These are phyloP conservation scores for Coleophoma crateriformis DNA, from an alignment of 2,329 filamentous ascomycete genomes.

Conservation along the genomic window DNA sequence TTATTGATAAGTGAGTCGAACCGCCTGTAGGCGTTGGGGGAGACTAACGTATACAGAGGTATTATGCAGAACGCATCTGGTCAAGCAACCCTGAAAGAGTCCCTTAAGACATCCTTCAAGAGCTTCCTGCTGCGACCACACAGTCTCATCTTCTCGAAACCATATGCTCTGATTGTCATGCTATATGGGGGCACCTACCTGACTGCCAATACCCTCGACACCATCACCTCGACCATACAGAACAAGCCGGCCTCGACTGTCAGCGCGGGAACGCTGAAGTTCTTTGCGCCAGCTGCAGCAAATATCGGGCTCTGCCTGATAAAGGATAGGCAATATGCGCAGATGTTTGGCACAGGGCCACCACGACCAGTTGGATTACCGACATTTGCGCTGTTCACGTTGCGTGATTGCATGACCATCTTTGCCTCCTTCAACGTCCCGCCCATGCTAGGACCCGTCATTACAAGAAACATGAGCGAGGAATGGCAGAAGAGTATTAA, in stretches of 20 bases:
- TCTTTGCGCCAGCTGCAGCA: slow-evolving; percentile 70
- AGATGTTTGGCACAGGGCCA: slow-evolving; percentile 66
- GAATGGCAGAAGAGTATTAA: slow-evolving; percentile 44
- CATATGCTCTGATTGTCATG: slow-evolving; percentile 64
- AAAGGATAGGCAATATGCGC: slow-evolving; percentile 83
- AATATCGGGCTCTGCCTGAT: slow-evolving; percentile 85
- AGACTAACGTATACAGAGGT: slow-evolving; percentile 38
- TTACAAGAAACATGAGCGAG: slow-evolving; percentile 50
- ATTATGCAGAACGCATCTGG: slow-evolving; percentile 82
- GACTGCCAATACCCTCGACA: slow-evolving; percentile 84
- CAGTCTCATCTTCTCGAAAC: slow-evolving; percentile 54
- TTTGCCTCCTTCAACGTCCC: slow-evolving; percentile 92
- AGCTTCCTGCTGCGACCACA: slow-evolving; percentile 56
- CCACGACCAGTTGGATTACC: slow-evolving; percentile 58
- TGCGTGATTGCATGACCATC: slow-evolving; percentile 82
- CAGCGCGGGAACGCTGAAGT: slow-evolving; percentile 74
- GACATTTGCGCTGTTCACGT: slow-evolving; percentile 73
- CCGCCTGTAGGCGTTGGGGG: background rate
- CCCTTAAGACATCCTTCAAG: slow-evolving; percentile 51
- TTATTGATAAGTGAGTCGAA: slow-evolving; percentile 72
- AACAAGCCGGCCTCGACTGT: slow-evolving; percentile 53
- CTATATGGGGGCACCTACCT: slow-evolving; percentile 88
- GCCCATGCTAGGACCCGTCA: slow-evolving; percentile 64
- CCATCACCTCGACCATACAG: slow-evolving; percentile 58
- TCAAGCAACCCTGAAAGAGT: slow-evolving; percentile 51